Evolutionary conservation across 495 filamentous ascomycete genomes (phyloP), one percentile per base, ranked within the genome.

Genomic region (Penicillium desertorum): DNA sequence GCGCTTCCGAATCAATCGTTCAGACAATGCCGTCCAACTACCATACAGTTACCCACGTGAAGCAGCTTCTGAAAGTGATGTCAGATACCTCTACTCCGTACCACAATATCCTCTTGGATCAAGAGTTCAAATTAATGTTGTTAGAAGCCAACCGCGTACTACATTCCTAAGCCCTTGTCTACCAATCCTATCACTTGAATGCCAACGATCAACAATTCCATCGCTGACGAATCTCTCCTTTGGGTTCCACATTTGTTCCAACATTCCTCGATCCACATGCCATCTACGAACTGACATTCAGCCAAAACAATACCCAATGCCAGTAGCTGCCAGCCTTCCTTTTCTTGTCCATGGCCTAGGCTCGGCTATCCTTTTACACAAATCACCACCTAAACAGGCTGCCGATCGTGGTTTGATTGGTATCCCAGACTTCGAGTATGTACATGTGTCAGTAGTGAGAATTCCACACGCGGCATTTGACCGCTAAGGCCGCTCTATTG

Each of bases 211-310:
- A 45, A 34, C n/a, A 17, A 34, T 32, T 23, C 14, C 22, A 47
- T 16, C 48, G 23, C 22, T 32, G 16, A 56, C 47, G 11, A 30
- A 6, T 19, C 25, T 27, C 46, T 3, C 3, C 17, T 45, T 12
- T 11, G 10, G n/a, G 45, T 39, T 54, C 27, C 27, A 29, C 45
- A 25, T 25, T 6, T 25, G 23, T 25, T 25, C 23, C 51, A 50
- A 27, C 63, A 66, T 66, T 66, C 63, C 58, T 3, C 3, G 45
- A 63, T 54, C 55, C 46, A 50, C 63, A 66, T 66, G 42, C 63
- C 63, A 39, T 32, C 19, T 6, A 6, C 20, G n/a, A 4, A 43
- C 11, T 34, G 49, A 52, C 23, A 66, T 64, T 54, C 22, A 9
- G 37, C 20, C 17, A 37, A 9, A 39, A 39, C 34, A 34, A 44